Percentiles rank a stretch among this genome's conserved stretches.
Evolutionary conservation across 2,329 filamentous ascomycete genomes (phyloP).

Genomic region (Pseudogymnoascus sp.): DNA sequence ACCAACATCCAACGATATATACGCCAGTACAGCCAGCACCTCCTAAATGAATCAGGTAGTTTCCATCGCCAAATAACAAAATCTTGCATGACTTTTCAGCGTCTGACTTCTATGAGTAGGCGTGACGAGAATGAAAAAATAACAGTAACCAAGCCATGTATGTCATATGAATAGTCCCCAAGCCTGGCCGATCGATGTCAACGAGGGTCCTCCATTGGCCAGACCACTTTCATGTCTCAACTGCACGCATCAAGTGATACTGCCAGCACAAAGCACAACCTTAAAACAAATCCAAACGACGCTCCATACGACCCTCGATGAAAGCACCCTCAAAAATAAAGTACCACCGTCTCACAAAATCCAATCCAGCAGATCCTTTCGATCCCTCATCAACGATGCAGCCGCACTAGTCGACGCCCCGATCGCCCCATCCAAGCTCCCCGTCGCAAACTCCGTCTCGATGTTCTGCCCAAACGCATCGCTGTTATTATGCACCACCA

Average conservation of each 20-base stretch:
- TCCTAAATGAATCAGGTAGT: neutral
- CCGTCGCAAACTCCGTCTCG: conserved; percentile 20
- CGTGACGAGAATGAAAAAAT: neutral
- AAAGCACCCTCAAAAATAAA: neutral
- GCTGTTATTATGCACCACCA: conserved; percentile 27
- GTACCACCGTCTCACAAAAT: conserved; percentile 11
- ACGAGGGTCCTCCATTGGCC: neutral
- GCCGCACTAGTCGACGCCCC: conserved; percentile 22
- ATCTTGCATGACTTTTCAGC: neutral
- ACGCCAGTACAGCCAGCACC: neutral
- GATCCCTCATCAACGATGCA: conserved; percentile 20
- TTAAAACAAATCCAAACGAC: neutral
- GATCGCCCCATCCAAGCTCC: conserved; percentile 26
- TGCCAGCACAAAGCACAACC: neutral
- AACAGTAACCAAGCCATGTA: neutral
- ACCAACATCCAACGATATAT: neutral
- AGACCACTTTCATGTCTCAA: neutral
- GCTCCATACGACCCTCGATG: neutral
- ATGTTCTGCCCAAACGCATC: conserved; percentile 28
- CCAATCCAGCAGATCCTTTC: conserved; percentile 21
- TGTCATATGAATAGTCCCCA: neutral
- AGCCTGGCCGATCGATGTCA: neutral
- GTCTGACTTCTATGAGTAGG: neutral
- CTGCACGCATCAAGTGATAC: neutral
- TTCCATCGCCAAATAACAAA: neutral